These are phyloP conservation scores for Polychaeton citri DNA, from an alignment of 2,329 filamentous ascomycete species.

Conservation along the genomic window DNA sequence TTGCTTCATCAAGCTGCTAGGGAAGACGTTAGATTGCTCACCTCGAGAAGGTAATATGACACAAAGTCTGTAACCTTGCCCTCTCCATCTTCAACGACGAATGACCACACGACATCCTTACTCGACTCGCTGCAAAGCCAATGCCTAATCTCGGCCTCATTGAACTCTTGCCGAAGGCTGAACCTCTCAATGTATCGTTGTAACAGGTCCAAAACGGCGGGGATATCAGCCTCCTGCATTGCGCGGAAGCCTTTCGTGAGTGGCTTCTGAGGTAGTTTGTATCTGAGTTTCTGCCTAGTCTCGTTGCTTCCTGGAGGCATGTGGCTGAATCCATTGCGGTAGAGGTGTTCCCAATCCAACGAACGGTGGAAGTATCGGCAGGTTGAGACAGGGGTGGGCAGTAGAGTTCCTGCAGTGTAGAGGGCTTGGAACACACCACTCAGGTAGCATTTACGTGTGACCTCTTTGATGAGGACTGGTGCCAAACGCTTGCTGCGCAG, in stretches of 20 bases:
- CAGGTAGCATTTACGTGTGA: constrained; percentile 82
- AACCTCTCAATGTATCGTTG: constrained; percentile 67
- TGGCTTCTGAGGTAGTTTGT: constrained; percentile 59
- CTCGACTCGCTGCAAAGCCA: constrained; percentile 65
- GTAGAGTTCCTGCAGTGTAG: constrained; percentile 82
- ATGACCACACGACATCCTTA: constrained; percentile 85
- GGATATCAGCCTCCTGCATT: constrained; percentile 69
- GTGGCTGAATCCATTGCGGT: constrained; percentile 87
- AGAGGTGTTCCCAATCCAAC: constrained; percentile 90
- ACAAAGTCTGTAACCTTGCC: constrained; percentile 90
- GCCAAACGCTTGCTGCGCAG: constrained; percentile 83
- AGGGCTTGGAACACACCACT: constrained; percentile 85
- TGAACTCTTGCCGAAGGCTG: constrained; percentile 73
- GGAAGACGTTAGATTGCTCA: too few species aligned
- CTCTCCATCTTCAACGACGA: constrained; percentile 62
- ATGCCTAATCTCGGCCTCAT: constrained; percentile 68
- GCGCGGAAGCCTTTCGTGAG: constrained; percentile 60
- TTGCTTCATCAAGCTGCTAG: not conserved
- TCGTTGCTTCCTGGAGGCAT: constrained; percentile 74
- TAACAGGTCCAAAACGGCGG: constrained; percentile 60
- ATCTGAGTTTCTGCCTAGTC: constrained; percentile 72
- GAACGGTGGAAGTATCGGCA: constrained; percentile 92
- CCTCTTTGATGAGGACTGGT: constrained; percentile 92
- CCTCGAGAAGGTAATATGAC: constrained; percentile 86
- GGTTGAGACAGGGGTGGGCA: constrained; percentile 83